Base-by-base conservation (phyloP, 768 basidiomycete species). In the Mycena rosella region DNA sequence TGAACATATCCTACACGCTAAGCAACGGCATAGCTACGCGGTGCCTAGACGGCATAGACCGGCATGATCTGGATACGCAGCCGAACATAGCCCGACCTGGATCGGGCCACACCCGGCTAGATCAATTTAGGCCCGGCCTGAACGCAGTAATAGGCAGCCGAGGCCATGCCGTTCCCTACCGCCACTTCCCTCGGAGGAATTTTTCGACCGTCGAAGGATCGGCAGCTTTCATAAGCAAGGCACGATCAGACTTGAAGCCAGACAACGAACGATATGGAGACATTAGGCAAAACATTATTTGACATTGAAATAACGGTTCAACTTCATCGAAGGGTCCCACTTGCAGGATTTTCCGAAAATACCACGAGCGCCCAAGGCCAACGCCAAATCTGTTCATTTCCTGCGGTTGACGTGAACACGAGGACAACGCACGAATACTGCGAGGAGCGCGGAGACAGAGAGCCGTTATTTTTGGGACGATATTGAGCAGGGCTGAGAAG, bases 191-290 rank as follows among this genome's bases (percentile, higher is more conserved):
- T 38, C 53, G 65, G 59, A 61, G 64, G 24, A 27, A 67, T 3
- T 61, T 67, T 9, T 47, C 38, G 59, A 27, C 65, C 65, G 65
- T 60, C 53, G 63, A 34, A 55, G 18, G 47, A 42, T 36, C 24
- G 29, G 60, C 24, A 40, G 13, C 13, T 61, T 55, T 9, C 24
- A 36, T 40, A 61, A 67, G 47, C 47, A 20, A 60, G 65, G 65
- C 9, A 58, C 65, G 22, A 67, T 67, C 59, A 60, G 27, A 17
- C 1, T 26, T 49, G 48, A 47, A n/a, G 24, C 15, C 8, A 57
- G 24, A 26, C n/a, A n/a, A n/a, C 15, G 2, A 51, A 34, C 15
- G 7, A 34, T n/a, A n/a, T 8, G 13, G 24, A 34, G 32, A 54
- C 17, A 24, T n/a, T n/a, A n/a, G n/a, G n/a, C n/a, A n/a, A n/a